Conservation (phyloP, 441 rosid species). For the Adansonia gregorii region DNA sequence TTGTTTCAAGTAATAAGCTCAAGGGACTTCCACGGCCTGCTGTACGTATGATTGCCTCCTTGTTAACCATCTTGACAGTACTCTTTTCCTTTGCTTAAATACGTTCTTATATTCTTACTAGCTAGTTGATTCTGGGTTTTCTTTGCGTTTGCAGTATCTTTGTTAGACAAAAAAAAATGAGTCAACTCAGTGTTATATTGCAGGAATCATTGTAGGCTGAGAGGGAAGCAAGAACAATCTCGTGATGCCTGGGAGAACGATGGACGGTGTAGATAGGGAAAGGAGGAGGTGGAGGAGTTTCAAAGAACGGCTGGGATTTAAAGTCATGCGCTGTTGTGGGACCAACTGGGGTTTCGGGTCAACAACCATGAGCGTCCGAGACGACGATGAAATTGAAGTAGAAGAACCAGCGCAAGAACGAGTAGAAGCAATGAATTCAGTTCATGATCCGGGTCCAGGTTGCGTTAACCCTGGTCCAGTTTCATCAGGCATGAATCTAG, state of each 20-base stretch:
- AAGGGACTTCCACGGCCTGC: conserved; percentile 38
- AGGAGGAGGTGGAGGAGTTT: conserved; percentile 45
- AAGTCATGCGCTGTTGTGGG: conserved; percentile 63
- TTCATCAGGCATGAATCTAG: conserved; percentile 67
- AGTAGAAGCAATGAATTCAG: conserved; percentile 2
- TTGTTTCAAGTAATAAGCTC: conserved; percentile 32
- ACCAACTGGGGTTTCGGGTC: conserved; percentile 58
- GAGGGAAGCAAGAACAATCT: conserved; percentile 45
- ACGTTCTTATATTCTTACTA: not conserved
- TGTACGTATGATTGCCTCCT: conserved; percentile 1
- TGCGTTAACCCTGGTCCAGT: conserved; percentile 27
- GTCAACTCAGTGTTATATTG: conserved; percentile 52
- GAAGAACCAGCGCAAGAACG: conserved; percentile 23
- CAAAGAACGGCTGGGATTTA: conserved; percentile 66
- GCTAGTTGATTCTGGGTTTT: conserved; percentile 11
- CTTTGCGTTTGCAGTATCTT: not conserved
- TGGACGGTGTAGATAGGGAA: conserved; percentile 48
- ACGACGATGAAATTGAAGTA: conserved; percentile 38
- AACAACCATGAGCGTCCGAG: conserved; percentile 42
- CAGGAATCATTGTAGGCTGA: conserved; percentile 52
- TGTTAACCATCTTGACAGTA: not conserved
- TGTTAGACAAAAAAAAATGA: conserved; percentile 39
- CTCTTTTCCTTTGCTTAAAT: not conserved
- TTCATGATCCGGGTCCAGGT: conserved; percentile 26
- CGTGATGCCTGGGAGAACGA: conserved; percentile 51